Conservation (phyloP, 2,329 filamentous ascomycete species). For the Elsinoe arachidis region DNA sequence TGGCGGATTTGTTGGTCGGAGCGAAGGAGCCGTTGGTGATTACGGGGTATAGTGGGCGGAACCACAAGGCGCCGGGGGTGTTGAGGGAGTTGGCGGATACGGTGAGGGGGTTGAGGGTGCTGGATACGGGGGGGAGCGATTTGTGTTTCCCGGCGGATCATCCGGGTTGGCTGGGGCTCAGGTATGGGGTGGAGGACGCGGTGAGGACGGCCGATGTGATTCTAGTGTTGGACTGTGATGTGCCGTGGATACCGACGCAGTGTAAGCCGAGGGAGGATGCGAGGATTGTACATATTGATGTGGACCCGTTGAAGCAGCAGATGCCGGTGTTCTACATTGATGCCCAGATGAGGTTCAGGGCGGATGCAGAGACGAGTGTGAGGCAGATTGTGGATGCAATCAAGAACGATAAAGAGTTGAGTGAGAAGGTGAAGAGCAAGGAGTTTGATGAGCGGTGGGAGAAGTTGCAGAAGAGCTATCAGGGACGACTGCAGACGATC, state of each 20-base stretch:
- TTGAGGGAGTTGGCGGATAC: slow-evolving; percentile 60
- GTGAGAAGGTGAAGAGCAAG: slow-evolving; percentile 32
- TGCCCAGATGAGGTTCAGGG: slow-evolving; percentile 43
- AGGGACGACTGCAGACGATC: slow-evolving; percentile 52
- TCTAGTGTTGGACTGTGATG: slow-evolving; percentile 77
- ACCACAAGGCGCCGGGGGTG: slow-evolving; percentile 52
- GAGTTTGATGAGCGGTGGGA: slow-evolving; percentile 43
- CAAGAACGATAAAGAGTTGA: slow-evolving; percentile 36
- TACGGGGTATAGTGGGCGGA: slow-evolving; percentile 63
- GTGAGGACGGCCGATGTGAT: slow-evolving; percentile 77
- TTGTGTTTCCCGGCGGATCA: slow-evolving; percentile 73
- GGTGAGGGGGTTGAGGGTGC: slow-evolving; percentile 59
- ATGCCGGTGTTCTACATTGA: slow-evolving; percentile 52
- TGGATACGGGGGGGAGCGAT: slow-evolving; percentile 70
- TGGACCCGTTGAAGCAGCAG: slow-evolving; percentile 57
- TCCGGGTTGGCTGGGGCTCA: slow-evolving; percentile 50
- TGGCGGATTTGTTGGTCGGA: slow-evolving; percentile 54
- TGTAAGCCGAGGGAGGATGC: slow-evolving; percentile 49
- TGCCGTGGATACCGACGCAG: slow-evolving; percentile 84
- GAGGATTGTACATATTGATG: slow-evolving; percentile 56
- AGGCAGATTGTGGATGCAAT: slow-evolving; percentile 61
- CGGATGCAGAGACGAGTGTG: slow-evolving; percentile 48
- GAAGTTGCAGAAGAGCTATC: slow-evolving; percentile 50
- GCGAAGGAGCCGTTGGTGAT: slow-evolving; percentile 61
- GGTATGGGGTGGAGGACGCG: slow-evolving; percentile 63